These are phyloP conservation scores for Sclerospora graminicola DNA, from an alignment of 352 stramenopile genomes.

Conservation along the genomic window DNA sequence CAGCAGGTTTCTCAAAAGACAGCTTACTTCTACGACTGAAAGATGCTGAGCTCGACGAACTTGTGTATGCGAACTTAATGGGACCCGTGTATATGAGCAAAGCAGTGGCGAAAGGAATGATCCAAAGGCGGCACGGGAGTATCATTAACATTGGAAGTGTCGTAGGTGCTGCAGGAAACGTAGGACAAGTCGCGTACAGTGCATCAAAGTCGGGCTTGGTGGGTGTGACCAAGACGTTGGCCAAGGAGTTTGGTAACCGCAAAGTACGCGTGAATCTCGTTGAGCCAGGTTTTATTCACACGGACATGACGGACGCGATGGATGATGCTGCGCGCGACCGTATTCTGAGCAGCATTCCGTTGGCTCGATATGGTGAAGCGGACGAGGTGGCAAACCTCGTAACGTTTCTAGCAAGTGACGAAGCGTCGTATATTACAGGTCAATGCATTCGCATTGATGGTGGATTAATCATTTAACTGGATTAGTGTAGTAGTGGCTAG, in stretches of 20 bases:
- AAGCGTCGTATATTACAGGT: constrained; percentile 77
- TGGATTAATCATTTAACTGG: constrained; percentile 52
- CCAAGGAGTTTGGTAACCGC: constrained; percentile 72
- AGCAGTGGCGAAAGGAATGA: constrained; percentile 65
- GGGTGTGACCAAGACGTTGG: constrained; percentile 68
- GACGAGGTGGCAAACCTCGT: constrained; percentile 76
- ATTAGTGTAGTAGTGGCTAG: not conserved
- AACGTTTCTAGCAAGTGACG: constrained; percentile 65
- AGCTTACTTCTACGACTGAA: constrained; percentile 58
- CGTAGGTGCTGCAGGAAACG: constrained; percentile 62
- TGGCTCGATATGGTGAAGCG: constrained; percentile 48
- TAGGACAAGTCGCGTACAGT: constrained; percentile 74
- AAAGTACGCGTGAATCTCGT: constrained; percentile 85
- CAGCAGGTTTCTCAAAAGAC: constrained; percentile 58
- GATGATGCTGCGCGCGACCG: constrained; percentile 32
- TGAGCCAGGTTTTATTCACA: constrained; percentile 77
- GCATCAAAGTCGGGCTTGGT: constrained; percentile 69
- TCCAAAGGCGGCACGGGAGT: constrained; percentile 51
- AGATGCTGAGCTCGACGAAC: constrained; percentile 47
- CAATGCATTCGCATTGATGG: constrained; percentile 77
- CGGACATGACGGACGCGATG: constrained; percentile 72
- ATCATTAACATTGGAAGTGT: constrained; percentile 84
- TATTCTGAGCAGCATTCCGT: constrained; percentile 37
- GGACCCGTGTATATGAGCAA: constrained; percentile 66
- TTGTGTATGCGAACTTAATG: constrained; percentile 69